phyloP scores from a whole-genome alignment of 202 grass and related monocot species.

The Panicum hallii region DNA sequence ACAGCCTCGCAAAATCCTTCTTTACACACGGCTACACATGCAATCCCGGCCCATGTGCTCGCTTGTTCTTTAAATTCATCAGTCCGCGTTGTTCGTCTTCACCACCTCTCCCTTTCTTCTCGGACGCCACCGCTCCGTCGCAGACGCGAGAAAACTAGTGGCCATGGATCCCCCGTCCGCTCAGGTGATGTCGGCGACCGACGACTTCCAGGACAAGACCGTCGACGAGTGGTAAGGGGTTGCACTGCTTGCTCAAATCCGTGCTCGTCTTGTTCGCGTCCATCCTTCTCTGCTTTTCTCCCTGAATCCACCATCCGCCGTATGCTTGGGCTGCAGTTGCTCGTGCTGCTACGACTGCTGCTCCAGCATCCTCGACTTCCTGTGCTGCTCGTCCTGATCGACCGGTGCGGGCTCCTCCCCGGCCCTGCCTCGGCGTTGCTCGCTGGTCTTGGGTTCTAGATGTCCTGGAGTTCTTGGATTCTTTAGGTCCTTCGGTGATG shows the following conservation, averaged over 20 bases:
- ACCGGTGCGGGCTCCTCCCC: not conserved
- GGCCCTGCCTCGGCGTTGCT: not conserved
- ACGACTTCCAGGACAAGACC: constrained; percentile 58
- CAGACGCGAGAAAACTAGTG: not conserved
- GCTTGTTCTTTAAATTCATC: not conserved
- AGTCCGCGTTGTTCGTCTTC: not conserved
- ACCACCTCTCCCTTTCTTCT: not conserved
- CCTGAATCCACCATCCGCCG: not conserved
- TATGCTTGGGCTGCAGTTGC: constrained; percentile 48
- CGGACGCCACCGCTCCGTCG: not conserved
- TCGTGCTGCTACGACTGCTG: constrained; percentile 73
- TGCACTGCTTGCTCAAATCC: not conserved
- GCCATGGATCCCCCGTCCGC: constrained; percentile 64
- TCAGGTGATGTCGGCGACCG: constrained; percentile 55
- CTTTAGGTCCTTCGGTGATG: not conserved
- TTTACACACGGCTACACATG: no score
- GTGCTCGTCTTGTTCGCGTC: no score
- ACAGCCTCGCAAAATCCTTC: not conserved
- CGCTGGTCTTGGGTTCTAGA: not conserved
- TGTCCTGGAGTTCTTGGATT: not conserved
- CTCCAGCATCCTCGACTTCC: constrained; percentile 62
- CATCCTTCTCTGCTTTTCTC: not conserved
- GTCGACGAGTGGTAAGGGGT: constrained; percentile 56
- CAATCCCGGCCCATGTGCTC: constrained; percentile 32
- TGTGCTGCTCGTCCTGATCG: constrained; percentile 58